Evolutionary conservation across 2,329 filamentous ascomycete genomes (phyloP).

Genomic region (Colletotrichum lentis): DNA sequence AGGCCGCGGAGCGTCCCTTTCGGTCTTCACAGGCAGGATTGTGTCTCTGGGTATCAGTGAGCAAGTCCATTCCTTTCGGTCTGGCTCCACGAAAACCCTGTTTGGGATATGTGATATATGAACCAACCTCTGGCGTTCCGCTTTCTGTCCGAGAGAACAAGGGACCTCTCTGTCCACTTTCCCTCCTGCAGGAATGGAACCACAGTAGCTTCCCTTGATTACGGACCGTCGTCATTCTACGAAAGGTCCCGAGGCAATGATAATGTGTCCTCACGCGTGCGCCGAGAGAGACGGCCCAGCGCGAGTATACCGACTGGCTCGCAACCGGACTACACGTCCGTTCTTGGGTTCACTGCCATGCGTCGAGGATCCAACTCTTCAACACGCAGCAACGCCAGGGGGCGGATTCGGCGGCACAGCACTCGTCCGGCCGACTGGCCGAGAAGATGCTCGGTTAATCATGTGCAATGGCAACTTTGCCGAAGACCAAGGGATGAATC

Average conservation of each 20-base stretch:
- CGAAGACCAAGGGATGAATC: background rate
- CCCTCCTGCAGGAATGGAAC: too few species aligned
- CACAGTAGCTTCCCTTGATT: too few species aligned
- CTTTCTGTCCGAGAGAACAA: background rate
- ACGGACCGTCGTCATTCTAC: too few species aligned
- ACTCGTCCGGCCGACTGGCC: background rate
- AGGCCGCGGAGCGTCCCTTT: background rate
- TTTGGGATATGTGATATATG: too few species aligned
- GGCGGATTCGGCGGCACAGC: background rate
- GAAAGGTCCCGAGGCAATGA: too few species aligned
- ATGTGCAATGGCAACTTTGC: too few species aligned
- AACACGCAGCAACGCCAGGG: too few species aligned
- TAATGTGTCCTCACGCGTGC: too few species aligned
- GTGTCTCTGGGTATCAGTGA: background rate
- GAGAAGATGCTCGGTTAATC: background rate
- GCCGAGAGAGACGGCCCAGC: too few species aligned
- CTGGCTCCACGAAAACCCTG: background rate
- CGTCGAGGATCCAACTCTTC: background rate
- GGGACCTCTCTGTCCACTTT: too few species aligned
- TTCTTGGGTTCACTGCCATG: background rate
- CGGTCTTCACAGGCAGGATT: background rate
- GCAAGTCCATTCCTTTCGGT: background rate
- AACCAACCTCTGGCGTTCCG: background rate
- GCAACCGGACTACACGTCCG: too few species aligned
- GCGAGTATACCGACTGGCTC: too few species aligned